Percentiles rank a stretch among this genome's conserved stretches.
phyloP scores from a whole-genome alignment of 805 yeast species.

The Kodamaea kakaduensis region DNA sequence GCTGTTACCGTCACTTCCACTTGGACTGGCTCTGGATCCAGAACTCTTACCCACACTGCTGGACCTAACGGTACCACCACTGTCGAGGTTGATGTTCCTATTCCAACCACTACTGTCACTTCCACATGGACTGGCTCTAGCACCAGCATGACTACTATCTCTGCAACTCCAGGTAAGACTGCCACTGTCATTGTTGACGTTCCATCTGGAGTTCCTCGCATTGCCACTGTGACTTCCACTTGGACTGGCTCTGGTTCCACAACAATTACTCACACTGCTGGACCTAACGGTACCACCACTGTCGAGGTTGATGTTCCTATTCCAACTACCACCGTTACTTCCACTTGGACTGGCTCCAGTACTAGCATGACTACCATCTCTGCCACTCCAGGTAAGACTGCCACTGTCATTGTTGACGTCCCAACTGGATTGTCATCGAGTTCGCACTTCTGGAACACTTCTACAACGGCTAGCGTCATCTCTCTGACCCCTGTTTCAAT shows the following conservation, averaged over 20 bases:
- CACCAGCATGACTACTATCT: slow-evolving; percentile 11
- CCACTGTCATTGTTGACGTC: slow-evolving; percentile 12
- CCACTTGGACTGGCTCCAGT: slow-evolving; percentile 6
- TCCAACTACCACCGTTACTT: slow-evolving; percentile 3
- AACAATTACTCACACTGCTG: slow-evolving; percentile 7
- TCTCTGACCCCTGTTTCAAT: no score
- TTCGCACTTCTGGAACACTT: no score
- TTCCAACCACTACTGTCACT: slow-evolving; percentile 16
- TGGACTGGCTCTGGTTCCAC: slow-evolving; percentile 15
- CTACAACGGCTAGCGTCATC: no score
- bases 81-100: slow-evolving; percentile 13
- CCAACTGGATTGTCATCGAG: no score
- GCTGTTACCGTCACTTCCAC: not conserved
- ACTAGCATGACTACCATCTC: slow-evolving; percentile 2
- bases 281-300: slow-evolving; percentile 11
- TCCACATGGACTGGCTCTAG: slow-evolving; percentile 14
- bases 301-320: slow-evolving; percentile 9
- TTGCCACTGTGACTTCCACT: slow-evolving; percentile 6
- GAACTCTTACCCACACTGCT: no score
- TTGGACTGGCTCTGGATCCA: no score
- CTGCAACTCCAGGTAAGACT: slow-evolving; percentile 10
- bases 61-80: slow-evolving; percentile 12
- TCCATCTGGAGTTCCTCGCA: slow-evolving; percentile 11
- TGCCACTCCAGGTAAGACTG: slow-evolving; percentile 11
- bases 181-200: slow-evolving; percentile 14